Base-by-base conservation (phyloP, 257 asterid species). In the Knoxia roxburghii region DNA sequence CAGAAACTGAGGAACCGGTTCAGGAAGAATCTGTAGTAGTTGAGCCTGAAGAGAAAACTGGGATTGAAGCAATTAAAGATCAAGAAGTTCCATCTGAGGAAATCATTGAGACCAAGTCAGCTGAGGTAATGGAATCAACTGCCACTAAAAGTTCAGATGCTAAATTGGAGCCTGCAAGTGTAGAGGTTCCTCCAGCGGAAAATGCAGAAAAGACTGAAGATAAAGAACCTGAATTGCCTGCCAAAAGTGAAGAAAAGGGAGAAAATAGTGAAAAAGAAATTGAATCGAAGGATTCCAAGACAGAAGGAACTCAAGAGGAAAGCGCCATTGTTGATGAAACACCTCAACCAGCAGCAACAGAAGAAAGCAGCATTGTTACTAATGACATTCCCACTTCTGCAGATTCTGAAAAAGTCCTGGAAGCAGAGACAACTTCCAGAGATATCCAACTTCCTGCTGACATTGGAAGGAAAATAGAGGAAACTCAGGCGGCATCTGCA, bases 351-450 rank as follows among this genome's bases (percentile, higher is more conserved):
- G 41, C 49, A 57, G 54, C 68, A n/a, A n/a, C n/a, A n/a, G 6
- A 64, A 76, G 68, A 68, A 43, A 40, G 56, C 69, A 13, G 80
- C 75, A 35, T 72, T 14, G 60, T 61, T 10, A 29, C 70, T 33
- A 48, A 57, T 13, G 49, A 67, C 49, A 54, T 51, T 18, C 55
- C 71, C 48, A 58, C 61, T 29, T 49, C 76, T 55, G 77, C 79
- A 61, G 75, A 32, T 10, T 53, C 74, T 40, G 79, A 75, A 59
- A 69, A 72, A 64, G 58, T 52, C 35, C 64, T 50, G 27, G 79
- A 74, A 79, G 73, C 58, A 13, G 79, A 74, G 43, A 76, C 74
- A 26, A 65, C 68, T 30, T 70, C 89, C 20, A 79, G 76, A 75
- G 85, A 74, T 53, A 58, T 65, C 56, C 79, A 80, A 50, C 64